A percentile compares a stretch with the other conserved stretches of the same genome.
Evolutionary conservation across 352 stramenopile genomes (phyloP).

Genomic region (Blastocystis hominis): DNA sequence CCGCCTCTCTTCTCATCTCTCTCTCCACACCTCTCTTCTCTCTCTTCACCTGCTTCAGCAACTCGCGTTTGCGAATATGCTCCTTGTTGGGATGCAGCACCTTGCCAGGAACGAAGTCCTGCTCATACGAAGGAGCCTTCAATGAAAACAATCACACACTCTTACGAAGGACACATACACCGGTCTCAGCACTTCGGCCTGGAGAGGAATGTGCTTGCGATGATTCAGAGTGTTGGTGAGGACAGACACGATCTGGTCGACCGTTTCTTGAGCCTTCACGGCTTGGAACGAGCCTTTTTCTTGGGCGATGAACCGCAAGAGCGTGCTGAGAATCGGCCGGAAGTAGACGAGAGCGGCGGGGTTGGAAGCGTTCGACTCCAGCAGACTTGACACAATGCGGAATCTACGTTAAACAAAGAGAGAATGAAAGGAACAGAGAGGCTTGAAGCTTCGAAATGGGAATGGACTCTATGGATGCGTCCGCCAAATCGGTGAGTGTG

Average conservation of each 20-base stretch:
- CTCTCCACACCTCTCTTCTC: constrained; percentile 24
- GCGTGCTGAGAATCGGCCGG: not conserved
- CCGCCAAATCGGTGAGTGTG: not conserved
- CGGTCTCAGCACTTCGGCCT: constrained; percentile 26
- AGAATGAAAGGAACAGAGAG: not conserved
- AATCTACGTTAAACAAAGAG: not conserved
- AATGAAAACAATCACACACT: not conserved
- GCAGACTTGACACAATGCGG: not conserved
- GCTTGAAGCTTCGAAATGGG: not conserved
- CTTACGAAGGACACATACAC: not conserved
- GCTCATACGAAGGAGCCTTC: constrained; percentile 19
- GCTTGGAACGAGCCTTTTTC: not conserved
- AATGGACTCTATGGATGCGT: not conserved
- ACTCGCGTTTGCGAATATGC: not conserved
- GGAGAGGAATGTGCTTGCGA: constrained; percentile 2
- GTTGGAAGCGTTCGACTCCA: not conserved
- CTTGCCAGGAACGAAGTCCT: constrained; percentile 29
- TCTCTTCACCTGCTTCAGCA: constrained; percentile 47
- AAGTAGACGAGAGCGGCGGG: not conserved
- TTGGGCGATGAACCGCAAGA: not conserved
- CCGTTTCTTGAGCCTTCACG: not conserved
- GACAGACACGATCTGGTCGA: not conserved
- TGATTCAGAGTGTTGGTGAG: not conserved
- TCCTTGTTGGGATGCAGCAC: constrained; percentile 40
- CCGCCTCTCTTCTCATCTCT: constrained; percentile 33